These are phyloP conservation scores for Flaveria bidentis DNA, from an alignment of 129 eudicot species.

Conservation along the genomic window DNA sequence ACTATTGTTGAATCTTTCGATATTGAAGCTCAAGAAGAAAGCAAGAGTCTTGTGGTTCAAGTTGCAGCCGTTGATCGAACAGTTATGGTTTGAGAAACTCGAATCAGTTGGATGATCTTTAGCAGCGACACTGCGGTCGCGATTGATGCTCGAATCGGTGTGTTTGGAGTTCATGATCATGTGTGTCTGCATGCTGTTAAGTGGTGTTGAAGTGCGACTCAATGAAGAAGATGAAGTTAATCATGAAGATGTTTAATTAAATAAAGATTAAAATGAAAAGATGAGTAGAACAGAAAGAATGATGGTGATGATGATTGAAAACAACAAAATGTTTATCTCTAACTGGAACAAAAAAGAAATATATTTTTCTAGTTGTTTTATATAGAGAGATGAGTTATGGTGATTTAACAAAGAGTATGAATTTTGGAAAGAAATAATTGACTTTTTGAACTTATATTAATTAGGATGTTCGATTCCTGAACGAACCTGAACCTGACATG, in stretches of 20 bases:
- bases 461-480: too few relatives aligned
- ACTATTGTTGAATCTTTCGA: constrained; percentile 12
- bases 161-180: constrained; percentile 14
- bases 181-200: background rate
- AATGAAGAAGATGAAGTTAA: background rate
- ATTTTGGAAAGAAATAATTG: background rate
- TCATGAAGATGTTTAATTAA: too few relatives aligned
- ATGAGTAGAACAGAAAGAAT: background rate
- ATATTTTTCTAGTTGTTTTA: background rate
- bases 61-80: constrained; percentile 26
- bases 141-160: background rate
- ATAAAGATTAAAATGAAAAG: background rate
- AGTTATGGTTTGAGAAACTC: background rate
- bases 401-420: background rate
- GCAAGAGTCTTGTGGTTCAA: constrained; percentile 32
- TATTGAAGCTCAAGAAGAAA: constrained; percentile 27
- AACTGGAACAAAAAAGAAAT: background rate
- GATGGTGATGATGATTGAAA: background rate
- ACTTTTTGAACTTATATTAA: background rate
- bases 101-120: background rate
- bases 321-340: background rate
- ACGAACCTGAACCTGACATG: too few relatives aligned
- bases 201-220: background rate
- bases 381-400: background rate
- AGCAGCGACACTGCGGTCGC: background rate